Evolutionary conservation across 2,329 filamentous ascomycete genomes (phyloP), one percentile per base, ranked within the genome.

Genomic region (Phialocephala sp.): DNA sequence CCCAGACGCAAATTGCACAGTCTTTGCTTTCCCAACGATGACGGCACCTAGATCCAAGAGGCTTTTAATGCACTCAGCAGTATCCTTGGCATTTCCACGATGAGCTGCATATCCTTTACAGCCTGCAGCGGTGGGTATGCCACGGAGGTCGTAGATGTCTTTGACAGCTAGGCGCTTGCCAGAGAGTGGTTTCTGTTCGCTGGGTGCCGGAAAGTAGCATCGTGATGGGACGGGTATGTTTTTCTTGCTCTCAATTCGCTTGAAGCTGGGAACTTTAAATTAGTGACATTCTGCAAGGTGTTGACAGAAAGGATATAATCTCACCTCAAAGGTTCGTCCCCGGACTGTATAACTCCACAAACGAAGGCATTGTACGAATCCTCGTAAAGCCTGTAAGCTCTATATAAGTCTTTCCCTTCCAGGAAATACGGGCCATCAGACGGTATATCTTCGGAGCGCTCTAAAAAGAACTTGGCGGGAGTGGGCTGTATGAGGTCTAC

Each of bases 81-180:
- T 88, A 2, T 70, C 72, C 0, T 74, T 79, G 0, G 80, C 78
- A 9, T 79, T 72, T 0, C 78, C 76, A 59, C 86, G 83, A 1
- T 89, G 73, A 32, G 80, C 76, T 22, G 82, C 81, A 80, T 84
- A 90, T 0, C 85, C 83, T 41, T 83, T 78, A 60, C 86, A 88
- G 0, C 87, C 88, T 35, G 84, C 79, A 0, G 80, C 81, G 0
- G 85, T 88, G 14, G 79, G 79, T 0, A 88, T 75, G 1, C 87
- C 88, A 24, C 81, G 79, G 43, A 89, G 74, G 67, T 87, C 80
- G 71, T 82, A 87, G 55, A 88, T 85, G 65, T 90, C 87, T 75
- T 90, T 90, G 59, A 89, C 80, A 0, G 83, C 87, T 1, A 90
- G 76, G 6, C 87, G 82, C 11, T 87, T 81, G 8, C 88, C 87